Evolutionary conservation across 2,329 filamentous ascomycete species (phyloP), one percentile per base, ranked within the genome.

Genomic region (Diatrype stigma): DNA sequence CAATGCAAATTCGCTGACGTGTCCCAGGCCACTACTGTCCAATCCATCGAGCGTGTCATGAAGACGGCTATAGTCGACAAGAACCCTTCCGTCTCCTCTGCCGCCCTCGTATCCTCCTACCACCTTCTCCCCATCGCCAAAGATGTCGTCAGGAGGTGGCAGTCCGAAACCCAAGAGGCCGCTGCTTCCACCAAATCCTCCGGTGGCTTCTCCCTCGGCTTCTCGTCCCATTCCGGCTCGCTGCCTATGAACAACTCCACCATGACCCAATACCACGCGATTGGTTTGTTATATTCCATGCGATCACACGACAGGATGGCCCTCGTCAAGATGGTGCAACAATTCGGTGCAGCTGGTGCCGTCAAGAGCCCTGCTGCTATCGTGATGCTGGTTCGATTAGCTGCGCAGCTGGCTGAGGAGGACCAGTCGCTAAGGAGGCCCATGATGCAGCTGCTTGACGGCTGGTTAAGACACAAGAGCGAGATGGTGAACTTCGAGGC

Each of bases 401-500:
- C 94, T 32, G 90, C 93, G 40, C 94, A 96, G 76, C 78, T 99
- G 56, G 93, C 93, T 30, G 91, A 96, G 69, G 94, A 99, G 67
- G 94, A 99, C 63, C 81, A 84, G 37, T 87, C 90, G 59, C 79
- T 97, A 65, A 80, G 93, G 61, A 95, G 89, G 75, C 91, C 92
- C 53, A 99, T 99, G 94, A 94, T 96, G 83, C 86, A 92, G 73
- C 83, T 99, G 60, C 82, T 99, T 63, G 93, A 97, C 69, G 89
- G 91, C 65, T 97, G 93, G 93, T 76, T 99, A 70, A 85, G 92
- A 69, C 93, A 97, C 73, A 97, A 99, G 86, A 96, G 91, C 72
- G 94, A 97, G 71, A 96, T 96, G 90, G 92, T 99, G 73, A 97
- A 96, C 77, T 96, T 99, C 61, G 94, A 99, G 74, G 94, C 94